A percentile compares a stretch with the other conserved stretches of the same genome.
Conservation (phyloP, 805 yeast genomes). For the Wickerhamiella hasegawae region DNA sequence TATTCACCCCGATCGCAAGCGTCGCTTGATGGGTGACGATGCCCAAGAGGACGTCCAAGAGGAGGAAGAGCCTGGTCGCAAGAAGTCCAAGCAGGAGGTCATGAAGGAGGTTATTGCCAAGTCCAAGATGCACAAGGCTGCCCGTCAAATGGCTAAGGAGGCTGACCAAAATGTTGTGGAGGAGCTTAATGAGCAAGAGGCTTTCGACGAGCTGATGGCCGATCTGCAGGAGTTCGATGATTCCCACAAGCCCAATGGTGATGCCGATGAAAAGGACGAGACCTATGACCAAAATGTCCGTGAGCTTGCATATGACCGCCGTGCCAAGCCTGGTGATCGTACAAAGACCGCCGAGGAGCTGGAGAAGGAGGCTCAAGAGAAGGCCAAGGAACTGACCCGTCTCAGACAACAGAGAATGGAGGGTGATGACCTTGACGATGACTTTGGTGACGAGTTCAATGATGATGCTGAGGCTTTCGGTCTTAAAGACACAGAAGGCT, state of each 20-base stretch:
- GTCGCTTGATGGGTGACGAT: background rate
- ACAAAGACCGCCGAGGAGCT: slow-evolving; percentile 29
- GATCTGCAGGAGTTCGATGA: slow-evolving; percentile 14
- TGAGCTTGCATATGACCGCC: slow-evolving; percentile 25
- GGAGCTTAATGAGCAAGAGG: slow-evolving; percentile 22
- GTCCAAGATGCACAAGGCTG: slow-evolving; percentile 26
- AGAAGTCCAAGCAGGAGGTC: slow-evolving; percentile 26
- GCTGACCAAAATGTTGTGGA: slow-evolving; percentile 23
- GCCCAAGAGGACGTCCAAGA: slow-evolving; percentile 16
- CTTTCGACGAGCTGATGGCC: slow-evolving; percentile 19
- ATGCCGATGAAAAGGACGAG: slow-evolving; percentile 9
- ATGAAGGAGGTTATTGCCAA: slow-evolving; percentile 30
- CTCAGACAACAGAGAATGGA: slow-evolving; percentile 25
- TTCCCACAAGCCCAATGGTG: background rate
- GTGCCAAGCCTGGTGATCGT: slow-evolving; percentile 27
- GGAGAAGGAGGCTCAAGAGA: slow-evolving; percentile 21
- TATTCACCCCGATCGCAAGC: slow-evolving; percentile 15
- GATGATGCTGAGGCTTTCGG: slow-evolving; percentile 29
- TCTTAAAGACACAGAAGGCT: slow-evolving; percentile 13
- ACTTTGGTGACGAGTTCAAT: slow-evolving; percentile 15
- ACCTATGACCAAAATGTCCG: slow-evolving; percentile 23
- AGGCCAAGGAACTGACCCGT: slow-evolving; percentile 19
- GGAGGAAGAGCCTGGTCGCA: slow-evolving; percentile 23
- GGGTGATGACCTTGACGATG: slow-evolving; percentile 22
- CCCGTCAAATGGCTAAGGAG: slow-evolving; percentile 25